Evolutionary conservation across 768 basidiomycete species (phyloP).

Genomic region (Crucibulum laeve): DNA sequence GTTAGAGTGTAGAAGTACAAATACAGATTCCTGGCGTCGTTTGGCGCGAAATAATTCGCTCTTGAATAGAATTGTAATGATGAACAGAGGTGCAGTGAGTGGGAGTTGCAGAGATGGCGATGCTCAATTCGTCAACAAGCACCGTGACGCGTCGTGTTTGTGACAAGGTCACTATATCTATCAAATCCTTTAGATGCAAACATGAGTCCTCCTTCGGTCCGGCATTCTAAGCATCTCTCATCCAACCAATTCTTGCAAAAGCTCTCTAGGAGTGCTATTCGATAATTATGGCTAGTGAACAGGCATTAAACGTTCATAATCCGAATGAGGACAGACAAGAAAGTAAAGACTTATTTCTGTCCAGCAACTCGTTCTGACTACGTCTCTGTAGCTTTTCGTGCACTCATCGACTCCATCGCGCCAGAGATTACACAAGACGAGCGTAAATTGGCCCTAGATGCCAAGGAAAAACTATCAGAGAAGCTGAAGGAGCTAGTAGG

Average conservation of each 20-base stretch:
- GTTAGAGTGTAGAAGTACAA: too few relatives aligned
- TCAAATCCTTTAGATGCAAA: constrained; percentile 1
- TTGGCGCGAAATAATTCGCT: too few relatives aligned
- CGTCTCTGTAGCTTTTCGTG: constrained; percentile 28
- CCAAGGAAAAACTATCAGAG: constrained; percentile 49
- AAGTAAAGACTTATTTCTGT: constrained; percentile 14
- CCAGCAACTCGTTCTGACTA: background rate
- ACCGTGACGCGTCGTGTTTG: background rate
- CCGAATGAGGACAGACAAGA: constrained; percentile 21
- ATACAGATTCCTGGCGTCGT: too few relatives aligned
- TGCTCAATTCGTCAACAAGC: background rate
- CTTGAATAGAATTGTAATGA: too few relatives aligned
- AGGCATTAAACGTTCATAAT: constrained; percentile 19
- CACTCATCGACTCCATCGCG: constrained; percentile 34
- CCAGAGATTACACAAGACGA: constrained; percentile 21
- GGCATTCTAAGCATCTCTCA: too few relatives aligned
- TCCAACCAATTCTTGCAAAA: too few relatives aligned
- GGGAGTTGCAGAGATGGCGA: background rate
- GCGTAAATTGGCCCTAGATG: constrained; percentile 39
- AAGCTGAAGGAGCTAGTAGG: constrained; percentile 58
- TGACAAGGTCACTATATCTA: background rate
- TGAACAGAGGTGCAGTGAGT: background rate
- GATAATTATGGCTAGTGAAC: constrained; percentile 2
- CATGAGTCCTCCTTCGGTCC: background rate
- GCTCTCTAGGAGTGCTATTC: too few relatives aligned